Evolutionary conservation across 768 basidiomycete genomes (phyloP), one percentile per base, ranked within the genome.

Genomic region (Rhizopogon salebrosus): DNA sequence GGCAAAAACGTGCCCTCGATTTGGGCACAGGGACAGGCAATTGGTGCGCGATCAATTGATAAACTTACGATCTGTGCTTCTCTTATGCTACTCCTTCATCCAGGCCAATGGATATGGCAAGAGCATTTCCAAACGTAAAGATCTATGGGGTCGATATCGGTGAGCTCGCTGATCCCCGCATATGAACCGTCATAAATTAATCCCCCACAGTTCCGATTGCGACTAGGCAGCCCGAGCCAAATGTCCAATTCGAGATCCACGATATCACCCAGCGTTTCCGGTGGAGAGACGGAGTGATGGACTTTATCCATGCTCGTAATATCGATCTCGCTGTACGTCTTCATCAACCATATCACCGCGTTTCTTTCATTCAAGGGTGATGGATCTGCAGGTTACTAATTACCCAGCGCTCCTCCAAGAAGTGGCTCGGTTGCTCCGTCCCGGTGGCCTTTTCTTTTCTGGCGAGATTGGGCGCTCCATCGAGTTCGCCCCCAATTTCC

Each of bases 131-230:
- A 16, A 72, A 79, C 60, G 85, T 80, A 55, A 69, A 70, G 59
- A 88, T 91, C 64, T 73, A 77, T 58, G 90, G 85, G 38, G 66
- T 89, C 48, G 90, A 92, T 69, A 85, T 89, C 58, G 89, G 89
- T 90, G 66, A 60, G 78, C 64, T 56, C 53, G 26, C 35, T 52
- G 59, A 39, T 39, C 49, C 41, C 48, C 39, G 40, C 56, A 50
- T 57, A 41, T 51, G 29, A 49, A 52, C 49, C 27, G 57, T 54
- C 42, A 58, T 58, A 50, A 48, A 49, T 51, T n/a, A 16, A 18
- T n/a, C 22, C 39, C 49, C 20, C 34, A 10, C 62, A 91, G 88
- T 87, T 24, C 88, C 88, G 23, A 86, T 90, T 56, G 79, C 80
- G 31, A 86, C 85, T 0, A 75, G 80, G 55, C 80, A 78, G 55